A percentile compares a stretch with the other conserved stretches of the same genome.
Evolutionary conservation across 768 basidiomycete genomes (phyloP).

Genomic region (Phaffia australis): DNA sequence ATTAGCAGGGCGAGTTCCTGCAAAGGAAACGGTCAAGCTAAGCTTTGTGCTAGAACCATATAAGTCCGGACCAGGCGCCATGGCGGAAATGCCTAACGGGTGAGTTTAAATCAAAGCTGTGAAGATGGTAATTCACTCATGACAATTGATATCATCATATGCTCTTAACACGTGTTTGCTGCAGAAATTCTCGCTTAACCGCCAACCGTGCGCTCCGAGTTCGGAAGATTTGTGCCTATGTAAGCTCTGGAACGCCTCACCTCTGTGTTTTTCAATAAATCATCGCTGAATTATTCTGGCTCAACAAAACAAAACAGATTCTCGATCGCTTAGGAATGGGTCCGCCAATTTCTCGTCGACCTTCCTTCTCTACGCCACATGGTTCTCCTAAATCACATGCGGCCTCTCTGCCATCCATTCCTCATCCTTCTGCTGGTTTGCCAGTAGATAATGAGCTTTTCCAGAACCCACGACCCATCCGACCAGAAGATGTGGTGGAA

Average conservation of each 20-base stretch:
- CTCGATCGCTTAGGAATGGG: conserved; percentile 19
- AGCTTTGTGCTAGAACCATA: conserved; percentile 83
- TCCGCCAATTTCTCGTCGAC: conserved; percentile 17
- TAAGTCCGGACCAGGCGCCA: conserved; percentile 47
- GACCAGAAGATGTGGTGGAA: conserved; percentile 66
- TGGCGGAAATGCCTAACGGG: conserved; percentile 79
- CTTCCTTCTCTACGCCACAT: conserved; percentile 21
- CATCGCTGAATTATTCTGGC: not conserved
- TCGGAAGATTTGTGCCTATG: conserved; percentile 71
- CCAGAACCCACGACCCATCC: conserved; percentile 12
- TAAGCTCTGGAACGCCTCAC: conserved; percentile 39
- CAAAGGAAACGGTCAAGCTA: conserved; percentile 52
- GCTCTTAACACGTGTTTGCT: not conserved
- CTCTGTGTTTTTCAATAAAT: not conserved
- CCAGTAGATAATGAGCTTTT: too few species aligned
- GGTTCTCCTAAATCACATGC: not conserved
- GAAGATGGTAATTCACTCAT: not conserved
- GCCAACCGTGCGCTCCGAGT: conserved; percentile 77
- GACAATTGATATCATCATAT: conserved; percentile 2
- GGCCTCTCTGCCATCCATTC: not conserved
- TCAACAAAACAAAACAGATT: conserved; percentile 1
- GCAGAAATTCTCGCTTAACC: conserved; percentile 61
- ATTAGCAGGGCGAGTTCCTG: conserved; percentile 51
- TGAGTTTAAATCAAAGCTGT: conserved; percentile 41
- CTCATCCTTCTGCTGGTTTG: not conserved